phyloP scores from a whole-genome alignment of 2,329 filamentous ascomycete genomes.

The Aspergillus puulaauensis region DNA sequence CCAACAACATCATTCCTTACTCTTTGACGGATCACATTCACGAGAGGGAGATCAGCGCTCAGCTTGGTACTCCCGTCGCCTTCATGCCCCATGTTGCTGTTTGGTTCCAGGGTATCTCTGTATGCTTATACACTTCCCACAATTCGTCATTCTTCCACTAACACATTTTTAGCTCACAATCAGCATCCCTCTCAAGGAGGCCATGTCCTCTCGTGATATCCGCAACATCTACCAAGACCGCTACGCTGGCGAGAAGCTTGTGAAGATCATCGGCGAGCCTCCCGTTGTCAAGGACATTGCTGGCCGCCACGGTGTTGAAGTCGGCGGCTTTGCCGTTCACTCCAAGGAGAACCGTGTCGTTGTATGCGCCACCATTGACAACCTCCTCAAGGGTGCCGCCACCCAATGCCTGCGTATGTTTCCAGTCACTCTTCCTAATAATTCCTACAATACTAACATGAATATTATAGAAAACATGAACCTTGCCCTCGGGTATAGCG shows the following conservation, averaged over 20 bases:
- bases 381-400: conserved; percentile 87
- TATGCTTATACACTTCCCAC: conserved; percentile 30
- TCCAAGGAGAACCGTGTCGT: conserved; percentile 86
- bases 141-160: conserved; percentile 9
- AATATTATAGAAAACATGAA: conserved; percentile 78
- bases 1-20: conserved; percentile 87
- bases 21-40: conserved; percentile 92
- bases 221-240: conserved; percentile 93
- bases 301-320: conserved; percentile 84
- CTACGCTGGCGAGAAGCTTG: conserved; percentile 91
- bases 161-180: conserved; percentile 68
- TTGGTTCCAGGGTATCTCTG: conserved; percentile 93
- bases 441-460: conserved; percentile 1
- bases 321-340: conserved; percentile 94
- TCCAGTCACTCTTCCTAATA: neutral
- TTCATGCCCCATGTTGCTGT: conserved; percentile 95
- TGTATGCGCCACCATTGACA: conserved; percentile 92
- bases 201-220: conserved; percentile 88
- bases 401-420: conserved; percentile 87
- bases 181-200: conserved; percentile 79
- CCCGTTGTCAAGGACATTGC: conserved; percentile 83
- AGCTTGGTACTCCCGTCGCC: conserved; percentile 71
- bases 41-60: conserved; percentile 81
- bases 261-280: conserved; percentile 86
- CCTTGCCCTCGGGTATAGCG: conserved; percentile 79